Evolutionary conservation across 2,329 filamentous ascomycete genomes (phyloP).

Genomic region (Diaporthe citriasiana): DNA sequence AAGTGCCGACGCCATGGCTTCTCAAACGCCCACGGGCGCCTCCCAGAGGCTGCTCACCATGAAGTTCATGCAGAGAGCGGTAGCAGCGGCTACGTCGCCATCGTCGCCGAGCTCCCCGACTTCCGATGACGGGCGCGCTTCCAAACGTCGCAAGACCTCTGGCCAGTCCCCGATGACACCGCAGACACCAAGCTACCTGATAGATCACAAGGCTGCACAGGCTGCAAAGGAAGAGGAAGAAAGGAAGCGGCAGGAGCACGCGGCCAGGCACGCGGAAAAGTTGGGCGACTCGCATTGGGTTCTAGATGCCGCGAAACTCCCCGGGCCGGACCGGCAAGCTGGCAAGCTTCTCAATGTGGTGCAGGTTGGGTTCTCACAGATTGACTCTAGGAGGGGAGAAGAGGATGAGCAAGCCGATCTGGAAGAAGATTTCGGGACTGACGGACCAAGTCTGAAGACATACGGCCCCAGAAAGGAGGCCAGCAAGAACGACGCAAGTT

Average conservation of each 20-base stretch:
- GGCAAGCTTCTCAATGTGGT: slow-evolving; percentile 68
- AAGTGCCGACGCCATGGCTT: slow-evolving; percentile 56
- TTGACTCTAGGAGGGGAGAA: slow-evolving; percentile 53
- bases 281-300: slow-evolving; percentile 83
- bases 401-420: slow-evolving; percentile 41
- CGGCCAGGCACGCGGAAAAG: slow-evolving; percentile 73
- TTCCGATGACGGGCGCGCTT: slow-evolving; percentile 63
- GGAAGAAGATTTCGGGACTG: slow-evolving; percentile 47
- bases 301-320: slow-evolving; percentile 64
- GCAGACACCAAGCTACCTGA: slow-evolving; percentile 54
- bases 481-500: slow-evolving; percentile 38
- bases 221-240: slow-evolving; percentile 77
- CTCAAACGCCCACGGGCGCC: slow-evolving; percentile 75
- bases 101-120: slow-evolving; percentile 60
- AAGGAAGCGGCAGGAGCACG: slow-evolving; percentile 70
- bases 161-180: slow-evolving; percentile 51
- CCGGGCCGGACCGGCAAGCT: slow-evolving; percentile 41
- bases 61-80: slow-evolving; percentile 97
- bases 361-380: slow-evolving; percentile 67
- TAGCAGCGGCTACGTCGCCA: slow-evolving; percentile 70
- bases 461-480: slow-evolving; percentile 35
- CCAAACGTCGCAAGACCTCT: slow-evolving; percentile 74
- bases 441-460: slow-evolving; percentile 39
- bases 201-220: slow-evolving; percentile 73
- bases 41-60: slow-evolving; percentile 91